Evolutionary conservation across 148 eudicot species (phyloP).

Genomic region (Rhododendron ferrugineum): DNA sequence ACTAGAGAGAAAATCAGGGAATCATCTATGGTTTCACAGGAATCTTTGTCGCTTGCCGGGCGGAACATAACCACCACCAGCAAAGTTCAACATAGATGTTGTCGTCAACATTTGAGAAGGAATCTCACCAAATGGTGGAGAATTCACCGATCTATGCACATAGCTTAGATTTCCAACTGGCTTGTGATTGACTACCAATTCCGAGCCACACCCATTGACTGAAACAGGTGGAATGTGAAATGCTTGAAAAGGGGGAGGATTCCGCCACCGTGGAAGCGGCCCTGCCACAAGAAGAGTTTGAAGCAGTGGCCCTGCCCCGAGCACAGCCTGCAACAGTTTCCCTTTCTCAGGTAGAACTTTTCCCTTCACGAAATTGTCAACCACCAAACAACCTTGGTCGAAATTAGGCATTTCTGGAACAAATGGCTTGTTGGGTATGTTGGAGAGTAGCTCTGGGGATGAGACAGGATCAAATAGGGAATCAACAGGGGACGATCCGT

Average conservation of each 20-base stretch:
- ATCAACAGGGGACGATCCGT: constrained; percentile 22
- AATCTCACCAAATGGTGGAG: constrained; percentile 18
- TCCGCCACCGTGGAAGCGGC: constrained; percentile 50
- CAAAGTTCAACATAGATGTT: constrained; percentile 25
- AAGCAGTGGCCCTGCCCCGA: constrained; percentile 45
- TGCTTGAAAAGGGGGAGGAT: constrained; percentile 38
- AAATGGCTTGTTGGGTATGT: constrained; percentile 18
- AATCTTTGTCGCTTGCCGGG: constrained; percentile 14
- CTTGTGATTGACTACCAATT: not conserved
- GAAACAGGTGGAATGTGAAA: constrained; percentile 35
- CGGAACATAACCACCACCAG: not conserved
- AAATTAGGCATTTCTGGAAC: constrained; percentile 1
- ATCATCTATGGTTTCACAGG: not conserved
- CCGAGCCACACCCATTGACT: constrained; percentile 7
- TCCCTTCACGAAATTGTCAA: constrained; percentile 33
- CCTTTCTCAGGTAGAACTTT: constrained; percentile 45
- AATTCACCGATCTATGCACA: constrained; percentile 1
- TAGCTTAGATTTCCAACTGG: constrained; percentile 7
- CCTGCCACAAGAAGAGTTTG: constrained; percentile 44
- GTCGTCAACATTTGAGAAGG: constrained; percentile 23
- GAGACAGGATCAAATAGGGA: constrained; percentile 29
- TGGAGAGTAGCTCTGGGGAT: constrained; percentile 29
- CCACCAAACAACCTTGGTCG: constrained; percentile 23
- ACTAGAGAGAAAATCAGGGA: not conserved
- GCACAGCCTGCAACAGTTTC: constrained; percentile 39